Evolutionary conservation across 345 rosid genomes (phyloP).

Genomic region (Dovyalis caffra): DNA sequence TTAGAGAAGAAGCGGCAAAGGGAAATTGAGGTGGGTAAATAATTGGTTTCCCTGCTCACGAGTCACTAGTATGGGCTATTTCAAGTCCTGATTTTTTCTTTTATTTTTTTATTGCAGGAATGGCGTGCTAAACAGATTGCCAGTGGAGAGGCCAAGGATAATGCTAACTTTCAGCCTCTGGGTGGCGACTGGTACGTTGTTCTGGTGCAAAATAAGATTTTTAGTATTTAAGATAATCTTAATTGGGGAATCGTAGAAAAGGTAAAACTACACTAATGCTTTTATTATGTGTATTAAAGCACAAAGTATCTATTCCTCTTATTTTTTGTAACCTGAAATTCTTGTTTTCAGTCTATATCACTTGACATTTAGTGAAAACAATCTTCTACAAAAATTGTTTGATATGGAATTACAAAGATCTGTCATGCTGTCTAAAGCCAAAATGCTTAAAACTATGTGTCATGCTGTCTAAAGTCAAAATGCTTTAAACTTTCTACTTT

Average conservation of each 20-base stretch:
- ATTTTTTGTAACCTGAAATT: neutral
- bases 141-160: conserved; percentile 88
- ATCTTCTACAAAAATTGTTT: too few species aligned
- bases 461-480: too few species aligned
- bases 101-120: conserved; percentile 40
- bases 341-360: neutral
- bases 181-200: conserved; percentile 84
- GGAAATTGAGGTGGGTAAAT: conserved; percentile 64
- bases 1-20: conserved; percentile 75
- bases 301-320: neutral
- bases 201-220: neutral
- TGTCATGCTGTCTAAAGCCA: too few species aligned
- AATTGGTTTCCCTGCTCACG: neutral
- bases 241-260: neutral
- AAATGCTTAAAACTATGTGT: too few species aligned
- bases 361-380: neutral
- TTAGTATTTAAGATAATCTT: neutral
- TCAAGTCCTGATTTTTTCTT: conserved; percentile 6
- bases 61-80: conserved; percentile 1
- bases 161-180: conserved; percentile 96
- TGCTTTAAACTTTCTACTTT: too few species aligned
- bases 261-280: neutral
- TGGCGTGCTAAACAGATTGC: conserved; percentile 87
- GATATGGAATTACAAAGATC: too few species aligned
- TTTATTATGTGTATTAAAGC: neutral